Evolutionary conservation across 176 grass and related monocot species (phyloP).

Genomic region (Triticum monococcum): DNA sequence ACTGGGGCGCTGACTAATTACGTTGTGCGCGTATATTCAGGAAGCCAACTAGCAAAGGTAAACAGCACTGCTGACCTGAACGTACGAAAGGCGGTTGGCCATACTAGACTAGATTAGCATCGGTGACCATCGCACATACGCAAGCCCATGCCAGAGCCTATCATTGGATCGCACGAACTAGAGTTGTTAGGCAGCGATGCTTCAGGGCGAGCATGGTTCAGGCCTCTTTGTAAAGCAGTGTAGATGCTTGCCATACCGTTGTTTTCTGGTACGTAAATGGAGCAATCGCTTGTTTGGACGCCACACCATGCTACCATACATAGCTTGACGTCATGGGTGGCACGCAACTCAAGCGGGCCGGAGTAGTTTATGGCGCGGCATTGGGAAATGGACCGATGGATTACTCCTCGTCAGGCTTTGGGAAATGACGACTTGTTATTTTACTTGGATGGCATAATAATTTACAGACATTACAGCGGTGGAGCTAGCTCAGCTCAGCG

Average conservation of each 20-base stretch:
- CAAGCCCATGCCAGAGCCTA: constrained; percentile 6
- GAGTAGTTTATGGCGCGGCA: background rate
- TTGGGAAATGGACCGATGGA: background rate
- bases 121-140: constrained; percentile 28
- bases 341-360: constrained; percentile 28
- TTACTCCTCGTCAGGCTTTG: constrained; percentile 20
- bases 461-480: background rate
- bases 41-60: background rate
- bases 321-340: background rate
- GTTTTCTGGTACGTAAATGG: background rate
- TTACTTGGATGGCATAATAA: constrained; percentile 28
- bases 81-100: background rate
- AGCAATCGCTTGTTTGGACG: background rate
- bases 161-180: constrained; percentile 1
- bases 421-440: background rate
- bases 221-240: background rate
- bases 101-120: background rate
- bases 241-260: constrained; percentile 22
- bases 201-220: background rate
- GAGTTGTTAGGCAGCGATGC: background rate
- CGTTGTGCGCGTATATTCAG: background rate
- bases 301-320: background rate
- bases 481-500: background rate
- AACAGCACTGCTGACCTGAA: constrained; percentile 26
- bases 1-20: constrained; percentile 20